Evolutionary conservation across 2,329 filamentous ascomycete genomes (phyloP).

Genomic region (Colletotrichum salicis): DNA sequence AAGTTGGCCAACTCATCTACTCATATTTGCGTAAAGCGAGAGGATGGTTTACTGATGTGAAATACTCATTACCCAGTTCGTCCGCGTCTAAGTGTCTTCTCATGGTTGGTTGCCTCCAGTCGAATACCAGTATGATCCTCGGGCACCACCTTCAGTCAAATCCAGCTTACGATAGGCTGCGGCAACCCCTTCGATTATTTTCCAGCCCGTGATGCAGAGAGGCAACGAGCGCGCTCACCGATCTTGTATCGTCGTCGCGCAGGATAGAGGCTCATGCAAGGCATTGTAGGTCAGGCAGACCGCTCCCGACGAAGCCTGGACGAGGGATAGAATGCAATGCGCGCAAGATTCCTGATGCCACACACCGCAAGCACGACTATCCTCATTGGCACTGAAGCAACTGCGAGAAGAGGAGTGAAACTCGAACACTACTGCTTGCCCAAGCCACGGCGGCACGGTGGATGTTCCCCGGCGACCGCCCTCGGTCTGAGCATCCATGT

Average conservation of each 20-base stretch:
- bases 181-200: neutral
- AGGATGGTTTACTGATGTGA: neutral
- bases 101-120: neutral
- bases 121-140: neutral
- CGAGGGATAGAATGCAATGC: neutral
- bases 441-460: slow-evolving; percentile 16
- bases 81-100: neutral
- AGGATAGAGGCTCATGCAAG: neutral
- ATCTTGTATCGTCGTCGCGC: neutral
- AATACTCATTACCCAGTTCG: neutral
- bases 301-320: neutral
- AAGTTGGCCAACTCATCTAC: neutral
- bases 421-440: neutral
- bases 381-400: neutral
- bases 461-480: slow-evolving; percentile 26
- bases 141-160: neutral
- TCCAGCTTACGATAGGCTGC: neutral
- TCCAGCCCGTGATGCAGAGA: neutral
- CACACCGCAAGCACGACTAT: neutral
- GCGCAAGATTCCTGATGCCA: neutral
- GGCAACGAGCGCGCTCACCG: neutral
- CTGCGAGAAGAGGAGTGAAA: slow-evolving; percentile 17
- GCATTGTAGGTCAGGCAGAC: neutral
- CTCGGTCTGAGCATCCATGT: slow-evolving; percentile 24
- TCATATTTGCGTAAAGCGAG: neutral